phyloP scores from a whole-genome alignment of 106 monocot genomes.

The Dioscorea zingiberensis region DNA sequence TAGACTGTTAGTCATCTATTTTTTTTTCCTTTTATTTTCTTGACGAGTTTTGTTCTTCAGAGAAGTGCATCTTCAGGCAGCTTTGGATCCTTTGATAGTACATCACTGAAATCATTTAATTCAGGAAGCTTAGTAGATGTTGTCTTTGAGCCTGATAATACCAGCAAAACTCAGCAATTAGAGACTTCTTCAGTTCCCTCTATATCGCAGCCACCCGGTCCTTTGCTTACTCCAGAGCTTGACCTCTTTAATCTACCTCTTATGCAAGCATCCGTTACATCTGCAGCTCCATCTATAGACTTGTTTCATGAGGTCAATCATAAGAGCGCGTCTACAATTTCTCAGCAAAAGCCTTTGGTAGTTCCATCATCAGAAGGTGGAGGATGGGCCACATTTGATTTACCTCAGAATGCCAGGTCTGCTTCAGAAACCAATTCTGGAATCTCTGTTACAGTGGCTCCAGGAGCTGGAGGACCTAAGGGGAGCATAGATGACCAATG shows the following conservation, averaged over 20 bases:
- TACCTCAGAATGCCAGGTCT: slow-evolving; percentile 16
- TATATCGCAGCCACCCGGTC: slow-evolving; percentile 15
- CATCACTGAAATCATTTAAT: slow-evolving; percentile 34
- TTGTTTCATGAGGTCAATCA: slow-evolving; percentile 41
- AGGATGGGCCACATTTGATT: slow-evolving; percentile 90
- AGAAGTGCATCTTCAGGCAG: slow-evolving; percentile 65
- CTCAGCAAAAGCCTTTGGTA: slow-evolving; percentile 12
- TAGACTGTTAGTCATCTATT: background rate
- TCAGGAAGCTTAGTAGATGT: slow-evolving; percentile 44
- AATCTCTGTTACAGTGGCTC: slow-evolving; percentile 9
- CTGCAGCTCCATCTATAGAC: slow-evolving; percentile 30
- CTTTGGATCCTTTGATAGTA: slow-evolving; percentile 45
- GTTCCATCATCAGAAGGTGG: slow-evolving; percentile 30
- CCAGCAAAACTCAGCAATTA: slow-evolving; percentile 11
- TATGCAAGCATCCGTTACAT: slow-evolving; percentile 20
- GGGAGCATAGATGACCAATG: slow-evolving; percentile 20
- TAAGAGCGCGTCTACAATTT: slow-evolving; percentile 13
- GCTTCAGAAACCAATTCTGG: slow-evolving; percentile 12
- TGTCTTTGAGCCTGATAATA: slow-evolving; percentile 18
- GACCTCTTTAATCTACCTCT: slow-evolving; percentile 28
- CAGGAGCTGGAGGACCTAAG: slow-evolving; percentile 10
- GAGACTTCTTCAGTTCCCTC: slow-evolving; percentile 5
- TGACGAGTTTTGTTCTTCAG: slow-evolving; percentile 30
- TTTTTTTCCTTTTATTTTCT: background rate
- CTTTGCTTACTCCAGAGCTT: slow-evolving; percentile 6